A percentile compares a stretch with the other conserved stretches of the same genome.
phyloP scores from a whole-genome alignment of 2,329 filamentous ascomycete species.

The Penicillium sp. region DNA sequence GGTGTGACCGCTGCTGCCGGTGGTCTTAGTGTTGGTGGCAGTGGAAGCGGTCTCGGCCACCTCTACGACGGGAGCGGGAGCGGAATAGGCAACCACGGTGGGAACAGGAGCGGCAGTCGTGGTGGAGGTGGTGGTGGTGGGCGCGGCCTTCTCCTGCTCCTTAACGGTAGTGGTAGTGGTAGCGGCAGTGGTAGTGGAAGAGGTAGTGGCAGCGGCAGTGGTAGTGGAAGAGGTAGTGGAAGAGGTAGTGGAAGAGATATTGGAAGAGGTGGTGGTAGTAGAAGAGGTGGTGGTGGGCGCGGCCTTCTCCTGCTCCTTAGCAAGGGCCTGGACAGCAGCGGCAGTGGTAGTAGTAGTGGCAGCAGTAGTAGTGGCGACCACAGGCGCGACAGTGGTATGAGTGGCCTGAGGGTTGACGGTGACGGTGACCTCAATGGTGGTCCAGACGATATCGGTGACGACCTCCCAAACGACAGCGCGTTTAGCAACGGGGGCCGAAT shows the following conservation, averaged over 20 bases:
- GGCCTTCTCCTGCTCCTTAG: neutral
- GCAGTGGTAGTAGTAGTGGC: constrained; percentile 10
- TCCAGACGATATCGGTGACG: constrained; percentile 47
- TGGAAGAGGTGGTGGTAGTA: constrained; percentile 5
- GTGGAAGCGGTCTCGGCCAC: constrained; percentile 1
- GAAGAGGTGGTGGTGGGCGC: constrained; percentile 7
- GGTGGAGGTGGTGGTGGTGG: constrained; percentile 11
- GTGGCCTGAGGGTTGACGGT: constrained; percentile 43
- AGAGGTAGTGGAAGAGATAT: neutral
- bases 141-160: neutral
- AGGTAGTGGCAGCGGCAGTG: constrained; percentile 5
- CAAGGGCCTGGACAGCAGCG: neutral
- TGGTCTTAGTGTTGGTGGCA: constrained; percentile 12
- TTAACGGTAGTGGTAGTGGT: neutral
- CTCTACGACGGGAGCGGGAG: constrained; percentile 1
- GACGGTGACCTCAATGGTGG: constrained; percentile 50
- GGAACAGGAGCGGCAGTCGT: constrained; percentile 9
- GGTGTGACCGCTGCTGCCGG: constrained; percentile 18
- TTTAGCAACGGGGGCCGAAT: constrained; percentile 36
- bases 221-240: constrained; percentile 1
- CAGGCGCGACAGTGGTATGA: constrained; percentile 23
- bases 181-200: neutral
- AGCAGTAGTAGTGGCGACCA: constrained; percentile 19
- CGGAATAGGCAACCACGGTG: constrained; percentile 4
- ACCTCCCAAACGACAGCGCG: constrained; percentile 51